phyloP scores from a whole-genome alignment of 805 yeast genomes.

The Scheffersomyces coipomensis region DNA sequence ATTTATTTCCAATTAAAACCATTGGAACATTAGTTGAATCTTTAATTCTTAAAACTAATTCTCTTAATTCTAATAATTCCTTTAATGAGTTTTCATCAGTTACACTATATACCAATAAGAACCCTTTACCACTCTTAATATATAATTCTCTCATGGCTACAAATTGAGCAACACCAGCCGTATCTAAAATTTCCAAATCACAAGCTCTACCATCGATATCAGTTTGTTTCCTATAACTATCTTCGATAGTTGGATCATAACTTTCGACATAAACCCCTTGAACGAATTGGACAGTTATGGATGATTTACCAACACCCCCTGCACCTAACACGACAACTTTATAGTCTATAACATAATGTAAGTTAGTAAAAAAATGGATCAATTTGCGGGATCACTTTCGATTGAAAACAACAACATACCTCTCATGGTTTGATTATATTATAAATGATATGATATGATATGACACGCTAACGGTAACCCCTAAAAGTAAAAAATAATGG shows the following conservation, averaged over 20 bases:
- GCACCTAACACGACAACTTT: constrained; percentile 92
- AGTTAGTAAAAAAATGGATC: constrained; percentile 4
- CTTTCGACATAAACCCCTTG: constrained; percentile 87
- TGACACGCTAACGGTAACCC: too few relatives aligned
- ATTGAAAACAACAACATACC: too few relatives aligned
- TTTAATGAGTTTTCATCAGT: constrained; percentile 65
- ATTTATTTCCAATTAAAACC: constrained; percentile 89
- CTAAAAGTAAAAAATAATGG: too few relatives aligned
- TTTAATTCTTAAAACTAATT: constrained; percentile 82
- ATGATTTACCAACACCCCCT: constrained; percentile 97
- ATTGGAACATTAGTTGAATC: constrained; percentile 77
- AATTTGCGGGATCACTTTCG: neutral
- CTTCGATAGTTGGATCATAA: constrained; percentile 97
- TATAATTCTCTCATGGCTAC: constrained; percentile 92
- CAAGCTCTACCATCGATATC: constrained; percentile 87
- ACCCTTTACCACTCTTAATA: constrained; percentile 83
- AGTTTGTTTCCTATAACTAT: constrained; percentile 85
- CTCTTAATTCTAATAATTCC: constrained; percentile 75
- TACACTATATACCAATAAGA: constrained; percentile 56
- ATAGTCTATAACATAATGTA: constrained; percentile 51
- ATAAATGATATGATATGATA: too few relatives aligned
- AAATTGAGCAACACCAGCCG: constrained; percentile 79
- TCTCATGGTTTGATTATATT: constrained; percentile 9
- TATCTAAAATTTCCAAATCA: constrained; percentile 68
- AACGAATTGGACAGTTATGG: constrained; percentile 87